Evolutionary conservation across 352 stramenopile genomes (phyloP), one percentile per base, ranked within the genome.

Genomic region (Halophytophthora batemanensis): DNA sequence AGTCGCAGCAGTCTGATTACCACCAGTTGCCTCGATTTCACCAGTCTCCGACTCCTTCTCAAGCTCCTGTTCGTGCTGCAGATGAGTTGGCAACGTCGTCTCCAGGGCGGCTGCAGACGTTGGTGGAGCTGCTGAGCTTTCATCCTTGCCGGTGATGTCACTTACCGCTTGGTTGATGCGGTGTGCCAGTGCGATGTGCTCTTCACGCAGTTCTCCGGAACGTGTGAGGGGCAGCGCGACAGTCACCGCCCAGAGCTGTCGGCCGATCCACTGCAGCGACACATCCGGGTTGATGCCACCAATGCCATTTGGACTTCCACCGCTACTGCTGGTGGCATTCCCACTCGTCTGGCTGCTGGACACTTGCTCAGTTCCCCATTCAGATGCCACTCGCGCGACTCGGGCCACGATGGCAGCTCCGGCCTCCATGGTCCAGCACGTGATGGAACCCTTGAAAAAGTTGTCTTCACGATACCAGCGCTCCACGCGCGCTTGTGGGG

Each of bases 401-500:
- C 81, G 70, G 3, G 74, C 69, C 5, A 91, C 73, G 34, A 91
- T 67, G 5, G 79, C 69, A 23, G 77, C 75, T 0, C 77, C 80
- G 15, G 64, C 65, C 37, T 91, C 80, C 52, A 91, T 87, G 0
- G 77, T 86, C 77, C 75, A 87, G 51, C 77, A 89, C 21, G 78
- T 89, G 47, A 91, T 81, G 10, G 69, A 87, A 14, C 74, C 76
- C 38, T 82, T 82, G 36, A 87, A 84, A 56, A 69, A 82, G 37
- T 71, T 71, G 50, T 88, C 81, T 55, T 91, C 76, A 3, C 86
- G 64, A 47, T 82, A 85, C 77, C 81, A 91, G 12, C 77, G 77
- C 48, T 89, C 76, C 23, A 87, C 67, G 21, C 71, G 71, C 1
- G 75, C 62, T 31, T 79, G 64, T 10, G 73, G 62, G 2, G 72